Evolutionary conservation across 257 asterid species (phyloP).

Genomic region (Ligustrum vulgare): DNA sequence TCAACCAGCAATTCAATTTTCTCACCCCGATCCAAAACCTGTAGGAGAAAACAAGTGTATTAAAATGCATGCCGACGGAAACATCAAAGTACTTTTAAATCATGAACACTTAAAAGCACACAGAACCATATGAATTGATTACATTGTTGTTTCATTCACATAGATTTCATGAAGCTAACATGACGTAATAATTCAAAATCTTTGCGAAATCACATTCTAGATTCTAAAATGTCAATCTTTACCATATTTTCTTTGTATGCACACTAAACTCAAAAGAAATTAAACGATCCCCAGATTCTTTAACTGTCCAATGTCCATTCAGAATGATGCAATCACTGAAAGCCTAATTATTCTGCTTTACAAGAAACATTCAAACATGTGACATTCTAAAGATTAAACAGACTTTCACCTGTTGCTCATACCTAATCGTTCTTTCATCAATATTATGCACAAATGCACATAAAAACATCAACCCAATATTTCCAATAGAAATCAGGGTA

Average conservation of each 20-base stretch:
- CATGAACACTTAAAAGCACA: neutral
- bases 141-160: neutral
- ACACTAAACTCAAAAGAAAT: no score
- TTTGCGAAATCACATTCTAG: neutral
- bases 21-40: conserved; percentile 98
- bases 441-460: neutral
- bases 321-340: no score
- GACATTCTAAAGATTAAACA: neutral
- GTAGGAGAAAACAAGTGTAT: conserved; percentile 19
- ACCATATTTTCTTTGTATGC: no score
- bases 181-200: neutral
- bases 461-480: neutral
- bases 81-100: neutral
- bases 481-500: neutral
- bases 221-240: neutral
- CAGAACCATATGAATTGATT: neutral
- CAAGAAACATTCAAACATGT: no score
- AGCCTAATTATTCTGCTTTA: no score
- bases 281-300: no score
- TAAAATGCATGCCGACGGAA: neutral
- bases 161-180: neutral
- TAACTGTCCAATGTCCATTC: no score
- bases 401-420: neutral
- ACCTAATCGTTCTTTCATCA: neutral
- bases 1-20: conserved; percentile 91